Evolutionary conservation across 352 stramenopile genomes (phyloP), one percentile per base, ranked within the genome.

Genomic region (Pythium volutum): DNA sequence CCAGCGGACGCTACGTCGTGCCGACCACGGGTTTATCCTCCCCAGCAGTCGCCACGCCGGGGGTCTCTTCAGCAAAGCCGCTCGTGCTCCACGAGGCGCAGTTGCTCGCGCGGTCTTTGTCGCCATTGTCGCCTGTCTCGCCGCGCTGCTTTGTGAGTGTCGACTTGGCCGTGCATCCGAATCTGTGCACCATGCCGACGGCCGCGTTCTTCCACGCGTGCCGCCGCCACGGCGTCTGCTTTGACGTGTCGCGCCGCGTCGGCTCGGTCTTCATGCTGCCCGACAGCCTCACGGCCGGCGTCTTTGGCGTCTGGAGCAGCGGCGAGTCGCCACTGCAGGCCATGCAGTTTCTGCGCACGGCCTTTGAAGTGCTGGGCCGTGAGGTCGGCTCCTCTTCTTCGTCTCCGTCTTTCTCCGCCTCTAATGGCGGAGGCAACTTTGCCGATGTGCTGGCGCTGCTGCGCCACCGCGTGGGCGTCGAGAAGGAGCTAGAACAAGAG

Each of bases 181-280:
- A 87, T 52, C 73, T 97, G 43, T 75, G 71, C 43, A 91, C 83
- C 16, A 89, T 91, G 66, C 75, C 77, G 47, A 91, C 93, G 60
- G 70, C 70, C 48, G 72, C 81, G 16, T 94, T 96, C 69, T 97
- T 97, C 73, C 90, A 96, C 52, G 75, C 78, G 48, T 97, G 89
- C 58, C 73, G 88, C 1, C 71, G 95, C 50, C 79, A 96, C 23
- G 88, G 89, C 31, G 88, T 97, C 51, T 95, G 82, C 58, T 96
- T 94, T 20, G 89, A 96, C 62, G 68, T 95, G 54, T 69, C 84
- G 58, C 69, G 72, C 4, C 70, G 75, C 23, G 56, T 91, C n/a
- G 85, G 85, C 15, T 78, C 75, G 16, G 69, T 89, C 29, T 95
- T 94, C 54, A 59, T 92, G 45, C 69, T 95, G 8, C 60, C 73